A percentile compares a stretch with the other conserved stretches of the same genome.
phyloP scores from a whole-genome alignment of 2,329 filamentous ascomycete genomes.

The Microdochium nivale region DNA sequence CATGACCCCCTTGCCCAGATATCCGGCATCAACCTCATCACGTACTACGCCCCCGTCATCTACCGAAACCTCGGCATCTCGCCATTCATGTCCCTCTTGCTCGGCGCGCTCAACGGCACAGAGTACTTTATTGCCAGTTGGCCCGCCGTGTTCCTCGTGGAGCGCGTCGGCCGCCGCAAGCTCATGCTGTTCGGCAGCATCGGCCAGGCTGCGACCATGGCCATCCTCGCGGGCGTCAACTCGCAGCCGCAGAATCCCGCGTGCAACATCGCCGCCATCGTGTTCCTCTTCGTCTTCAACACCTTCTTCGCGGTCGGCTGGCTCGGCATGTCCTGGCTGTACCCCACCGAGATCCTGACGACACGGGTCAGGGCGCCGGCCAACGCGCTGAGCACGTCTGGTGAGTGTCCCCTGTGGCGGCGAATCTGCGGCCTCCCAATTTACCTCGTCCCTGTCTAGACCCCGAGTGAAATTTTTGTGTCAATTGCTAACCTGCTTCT shows the following conservation, averaged over 20 bases:
- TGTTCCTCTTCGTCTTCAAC: slow-evolving; percentile 42
- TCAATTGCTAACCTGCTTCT: slow-evolving; percentile 12
- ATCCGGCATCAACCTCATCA: slow-evolving; percentile 31
- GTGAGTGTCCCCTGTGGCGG: slow-evolving; percentile 17
- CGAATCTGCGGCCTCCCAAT: too few relatives aligned
- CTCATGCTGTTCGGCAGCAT: slow-evolving; percentile 64
- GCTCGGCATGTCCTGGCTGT: slow-evolving; percentile 49
- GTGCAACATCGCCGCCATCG: slow-evolving; percentile 21
- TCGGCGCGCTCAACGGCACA: slow-evolving; percentile 42
- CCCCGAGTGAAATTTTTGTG: slow-evolving; percentile 13
- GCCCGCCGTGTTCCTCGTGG: slow-evolving; percentile 52
- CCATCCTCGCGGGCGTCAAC: slow-evolving; percentile 42
- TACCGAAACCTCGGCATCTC: slow-evolving; percentile 41
- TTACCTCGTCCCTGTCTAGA: too few relatives aligned
- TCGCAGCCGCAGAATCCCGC: slow-evolving; percentile 14
- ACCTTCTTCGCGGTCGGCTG: slow-evolving; percentile 43
- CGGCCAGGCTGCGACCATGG: slow-evolving; percentile 58
- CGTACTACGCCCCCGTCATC: slow-evolving; percentile 39
- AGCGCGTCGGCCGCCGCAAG: slow-evolving; percentile 57
- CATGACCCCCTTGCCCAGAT: slow-evolving; percentile 44
- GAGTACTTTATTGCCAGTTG: slow-evolving; percentile 48
- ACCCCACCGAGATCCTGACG: slow-evolving; percentile 48
- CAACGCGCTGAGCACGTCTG: slow-evolving; percentile 39
- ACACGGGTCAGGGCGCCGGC: slow-evolving; percentile 44
- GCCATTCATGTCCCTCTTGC: slow-evolving; percentile 46